Base-by-base conservation (phyloP, 441 rosid species). In the Arabidopsis hybrid region DNA sequence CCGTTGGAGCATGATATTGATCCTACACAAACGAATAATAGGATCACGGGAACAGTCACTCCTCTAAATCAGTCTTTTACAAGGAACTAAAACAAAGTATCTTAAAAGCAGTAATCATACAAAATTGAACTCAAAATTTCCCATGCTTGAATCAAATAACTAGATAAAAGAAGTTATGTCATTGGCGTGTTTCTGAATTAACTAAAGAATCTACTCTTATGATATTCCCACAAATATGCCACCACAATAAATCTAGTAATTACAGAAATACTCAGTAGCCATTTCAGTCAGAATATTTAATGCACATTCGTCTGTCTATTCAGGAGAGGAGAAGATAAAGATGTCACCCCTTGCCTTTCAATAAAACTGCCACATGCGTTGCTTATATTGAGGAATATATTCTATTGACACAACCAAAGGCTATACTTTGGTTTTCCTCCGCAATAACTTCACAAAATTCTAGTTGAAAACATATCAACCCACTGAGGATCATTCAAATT, bases 1-100 rank as follows among this genome's bases (percentile, higher is more conserved):
- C 91, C 45, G 82, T 86, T 42, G 97, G 97, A 63, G 95, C 90
- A 84, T 92, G 85, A 80, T 89, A 95, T 80, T 89, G 94, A 69
- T 92, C 98, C 99, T 95, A 72, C 57, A 83, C 46, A 67, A 42
- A 29, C 60, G 1, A 59, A 67, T 45, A 21, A 57, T 21, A 43
- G 13, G 17, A 18, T 9, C 32, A 55, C 18, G 0, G 13, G n/a
- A 8, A 43, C 8, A 36, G 16, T 72, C 21, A 63, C n/a, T 43
- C 26, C 56, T 11, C 26, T 8, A 13, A 26, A 56, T 45, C 71
- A 53, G 57, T 45, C 11, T 43, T 40, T 43, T 14, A 45, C 18
- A 7, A 39, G 32, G 47, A 71, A 39, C 34, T 36, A 18, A 45
- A 18, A 29, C 50, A 49, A 7, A 2, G 3, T 38, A 70, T 49